Conservation (phyloP, 495 filamentous ascomycete species). For the Apiosordaria backusii region DNA sequence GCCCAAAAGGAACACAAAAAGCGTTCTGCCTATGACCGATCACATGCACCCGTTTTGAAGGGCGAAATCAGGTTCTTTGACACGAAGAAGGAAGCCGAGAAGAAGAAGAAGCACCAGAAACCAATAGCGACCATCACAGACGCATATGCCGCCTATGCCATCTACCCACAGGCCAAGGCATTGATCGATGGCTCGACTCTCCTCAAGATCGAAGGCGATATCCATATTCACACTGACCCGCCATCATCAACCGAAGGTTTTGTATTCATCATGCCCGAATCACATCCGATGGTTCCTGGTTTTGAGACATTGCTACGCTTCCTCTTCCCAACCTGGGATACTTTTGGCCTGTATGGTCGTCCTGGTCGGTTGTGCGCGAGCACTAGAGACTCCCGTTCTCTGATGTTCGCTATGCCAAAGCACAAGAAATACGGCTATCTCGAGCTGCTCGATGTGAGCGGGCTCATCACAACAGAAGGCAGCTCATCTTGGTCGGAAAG, state of each 20-base stretch:
- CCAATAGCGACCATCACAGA: conserved; percentile 91
- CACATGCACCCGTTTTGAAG: conserved; percentile 59
- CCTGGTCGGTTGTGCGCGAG: conserved; percentile 85
- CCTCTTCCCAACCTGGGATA: conserved; percentile 91
- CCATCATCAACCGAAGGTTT: conserved; percentile 80
- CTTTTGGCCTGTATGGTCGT: conserved; percentile 87
- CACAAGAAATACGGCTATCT: conserved; percentile 86
- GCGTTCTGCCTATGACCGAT: conserved; percentile 74
- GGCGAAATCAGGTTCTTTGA: conserved; percentile 95
- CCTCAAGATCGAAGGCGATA: conserved; percentile 87
- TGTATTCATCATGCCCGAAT: conserved; percentile 97
- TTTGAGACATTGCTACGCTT: conserved; percentile 97
- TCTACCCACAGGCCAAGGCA: conserved; percentile 91
- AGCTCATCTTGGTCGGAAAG: conserved; percentile 77
- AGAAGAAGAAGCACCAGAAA: conserved; percentile 76
- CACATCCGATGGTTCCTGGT: conserved; percentile 82
- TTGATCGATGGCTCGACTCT: conserved; percentile 92
- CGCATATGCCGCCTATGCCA: conserved; percentile 87
- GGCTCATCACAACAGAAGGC: conserved; percentile 70
- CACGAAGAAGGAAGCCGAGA: conserved; percentile 62
- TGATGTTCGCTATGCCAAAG: conserved; percentile 98
- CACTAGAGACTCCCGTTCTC: conserved; percentile 74
- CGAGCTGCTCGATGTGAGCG: conserved; percentile 79
- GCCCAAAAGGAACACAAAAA: conserved; percentile 82
- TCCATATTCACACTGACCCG: conserved; percentile 75